A percentile compares a stretch with the other conserved stretches of the same genome.
Evolutionary conservation across 2,329 filamentous ascomycete species (phyloP).

Genomic region (Cordyceps farinosa): DNA sequence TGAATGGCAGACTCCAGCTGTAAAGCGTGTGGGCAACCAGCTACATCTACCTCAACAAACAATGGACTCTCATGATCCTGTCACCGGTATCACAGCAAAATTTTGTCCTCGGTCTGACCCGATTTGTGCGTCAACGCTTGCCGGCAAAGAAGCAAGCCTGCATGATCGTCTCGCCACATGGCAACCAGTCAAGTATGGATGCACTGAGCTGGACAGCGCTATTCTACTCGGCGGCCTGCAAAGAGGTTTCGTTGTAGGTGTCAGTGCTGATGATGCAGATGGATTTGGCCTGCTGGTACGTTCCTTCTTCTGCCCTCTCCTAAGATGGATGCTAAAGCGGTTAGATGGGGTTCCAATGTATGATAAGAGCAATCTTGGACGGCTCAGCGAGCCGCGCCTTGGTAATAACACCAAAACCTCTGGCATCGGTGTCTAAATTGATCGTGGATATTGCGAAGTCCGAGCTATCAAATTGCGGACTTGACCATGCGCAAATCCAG

Average conservation of each 20-base stretch:
- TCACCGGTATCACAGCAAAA: not conserved
- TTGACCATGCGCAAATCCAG: not conserved
- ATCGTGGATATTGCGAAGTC: not conserved
- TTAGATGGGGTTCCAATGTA: slow-evolving; percentile 48
- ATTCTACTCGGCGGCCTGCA: slow-evolving; percentile 46
- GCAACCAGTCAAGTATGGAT: slow-evolving; percentile 41
- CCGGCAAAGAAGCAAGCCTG: slow-evolving; percentile 36
- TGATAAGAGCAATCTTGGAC: slow-evolving; percentile 38
- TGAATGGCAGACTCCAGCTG: not conserved
- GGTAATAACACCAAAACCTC: slow-evolving; percentile 48
- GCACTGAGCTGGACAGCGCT: slow-evolving; percentile 45
- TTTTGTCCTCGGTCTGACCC: slow-evolving; percentile 27
- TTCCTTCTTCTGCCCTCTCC: slow-evolving; percentile 14
- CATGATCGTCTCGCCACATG: slow-evolving; percentile 29
- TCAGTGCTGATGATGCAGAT: slow-evolving; percentile 51
- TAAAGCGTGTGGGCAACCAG: not conserved
- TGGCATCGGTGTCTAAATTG: slow-evolving; percentile 21
- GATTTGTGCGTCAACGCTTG: slow-evolving; percentile 42
- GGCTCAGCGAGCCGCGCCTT: slow-evolving; percentile 31
- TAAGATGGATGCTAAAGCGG: not conserved
- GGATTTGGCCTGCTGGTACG: slow-evolving; percentile 45
- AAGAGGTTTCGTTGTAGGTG: slow-evolving; percentile 49
- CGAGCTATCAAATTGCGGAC: not conserved
- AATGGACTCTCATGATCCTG: not conserved
- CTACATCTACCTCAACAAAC: not conserved